Conservation (phyloP, 192 early-diverging fungal species). For the Borealophlyctis nickersoniae region DNA sequence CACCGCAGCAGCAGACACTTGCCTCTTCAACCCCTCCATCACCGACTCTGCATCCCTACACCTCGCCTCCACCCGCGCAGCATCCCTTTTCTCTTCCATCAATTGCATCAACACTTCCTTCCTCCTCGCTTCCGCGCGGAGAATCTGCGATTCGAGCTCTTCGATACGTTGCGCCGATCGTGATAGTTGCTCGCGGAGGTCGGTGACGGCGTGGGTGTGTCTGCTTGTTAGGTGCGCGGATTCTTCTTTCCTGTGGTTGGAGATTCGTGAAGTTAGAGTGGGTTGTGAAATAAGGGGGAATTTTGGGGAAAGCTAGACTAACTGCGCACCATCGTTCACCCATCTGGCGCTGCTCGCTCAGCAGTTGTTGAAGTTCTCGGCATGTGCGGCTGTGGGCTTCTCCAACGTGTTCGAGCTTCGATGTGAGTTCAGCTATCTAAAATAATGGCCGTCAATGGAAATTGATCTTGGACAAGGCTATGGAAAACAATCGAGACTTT, state of each 20-base stretch:
- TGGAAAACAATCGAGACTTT: not conserved
- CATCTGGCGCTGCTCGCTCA: conserved; percentile 36
- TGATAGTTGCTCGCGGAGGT: conserved; percentile 23
- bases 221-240: conserved; percentile 9
- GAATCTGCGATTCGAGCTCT: conserved; percentile 25
- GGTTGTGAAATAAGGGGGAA: not conserved
- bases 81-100: conserved; percentile 34
- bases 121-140: not conserved
- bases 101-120: conserved; percentile 29
- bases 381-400: conserved; percentile 40
- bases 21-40: conserved; percentile 22
- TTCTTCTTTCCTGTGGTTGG: conserved; percentile 33
- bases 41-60: conserved; percentile 25
- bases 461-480: not conserved
- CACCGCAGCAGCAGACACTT: conserved; percentile 17
- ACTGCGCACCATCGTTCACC: conserved; percentile 28
- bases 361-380: conserved; percentile 38
- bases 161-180: conserved; percentile 13
- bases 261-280: not conserved
- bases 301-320: not conserved
- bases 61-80: conserved; percentile 12
- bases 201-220: conserved; percentile 29
- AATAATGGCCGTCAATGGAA: not conserved
- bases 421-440: conserved; percentile 34
- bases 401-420: conserved; percentile 32